Percentiles rank a stretch among this genome's conserved stretches.
Conservation (phyloP, 2,329 filamentous ascomycete species). For the Colletotrichum shisoi region DNA sequence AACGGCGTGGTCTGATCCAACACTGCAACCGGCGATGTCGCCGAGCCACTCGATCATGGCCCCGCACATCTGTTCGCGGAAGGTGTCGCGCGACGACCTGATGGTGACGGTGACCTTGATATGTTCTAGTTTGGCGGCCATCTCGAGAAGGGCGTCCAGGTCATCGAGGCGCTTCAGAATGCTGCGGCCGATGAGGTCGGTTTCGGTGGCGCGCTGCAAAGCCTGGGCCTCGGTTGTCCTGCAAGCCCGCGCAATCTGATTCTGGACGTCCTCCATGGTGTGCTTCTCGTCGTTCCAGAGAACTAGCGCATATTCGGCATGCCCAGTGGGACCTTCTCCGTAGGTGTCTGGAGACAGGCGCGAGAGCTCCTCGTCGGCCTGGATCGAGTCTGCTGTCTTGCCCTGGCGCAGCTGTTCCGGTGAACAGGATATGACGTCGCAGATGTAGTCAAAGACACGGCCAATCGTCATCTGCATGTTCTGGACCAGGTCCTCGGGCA, state of each 20-base stretch:
- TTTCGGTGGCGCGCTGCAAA: constrained; percentile 80
- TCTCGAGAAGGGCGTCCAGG: constrained; percentile 74
- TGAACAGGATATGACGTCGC: constrained; percentile 96
- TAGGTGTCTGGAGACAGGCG: constrained; percentile 75
- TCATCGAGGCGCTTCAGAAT: constrained; percentile 80
- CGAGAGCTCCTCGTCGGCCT: constrained; percentile 81
- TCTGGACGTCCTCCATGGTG: constrained; percentile 86
- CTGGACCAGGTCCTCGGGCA: constrained; percentile 78
- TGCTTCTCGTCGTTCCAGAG: constrained; percentile 99
- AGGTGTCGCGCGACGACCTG: constrained; percentile 90
- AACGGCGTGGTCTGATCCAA: constrained; percentile 80
- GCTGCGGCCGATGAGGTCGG: constrained; percentile 85
- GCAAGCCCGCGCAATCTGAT: constrained; percentile 91
- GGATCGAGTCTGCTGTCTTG: constrained; percentile 83
- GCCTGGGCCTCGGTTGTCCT: constrained; percentile 74
- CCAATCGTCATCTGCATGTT: constrained; percentile 87
- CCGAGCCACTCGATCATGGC: constrained; percentile 95
- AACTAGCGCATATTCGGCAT: constrained; percentile 81
- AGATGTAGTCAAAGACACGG: constrained; percentile 89
- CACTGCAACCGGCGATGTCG: constrained; percentile 88
- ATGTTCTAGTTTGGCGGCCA: constrained; percentile 87
- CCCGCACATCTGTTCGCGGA: constrained; percentile 98
- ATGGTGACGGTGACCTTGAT: constrained; percentile 97
- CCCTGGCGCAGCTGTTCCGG: constrained; percentile 89
- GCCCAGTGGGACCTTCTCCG: constrained; percentile 72